Evolutionary conservation across 371 early-diverging fungal genomes (phyloP), one percentile per base, ranked within the genome.

Genomic region (Rhizopus stolonifer): DNA sequence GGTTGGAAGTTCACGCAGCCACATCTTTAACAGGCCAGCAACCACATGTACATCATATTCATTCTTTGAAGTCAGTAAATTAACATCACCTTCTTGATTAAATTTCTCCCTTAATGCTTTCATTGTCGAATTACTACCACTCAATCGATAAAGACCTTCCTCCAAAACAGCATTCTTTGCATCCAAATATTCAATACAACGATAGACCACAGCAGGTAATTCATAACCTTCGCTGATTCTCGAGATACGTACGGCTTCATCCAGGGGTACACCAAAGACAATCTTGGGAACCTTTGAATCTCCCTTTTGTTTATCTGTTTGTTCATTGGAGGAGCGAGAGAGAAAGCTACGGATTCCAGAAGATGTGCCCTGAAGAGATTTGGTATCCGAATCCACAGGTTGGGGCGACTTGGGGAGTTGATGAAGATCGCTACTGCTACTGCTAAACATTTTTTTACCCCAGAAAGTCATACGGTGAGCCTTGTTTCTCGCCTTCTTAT

Each of bases 21-120:
- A 94, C 54, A 90, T 80, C 65, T 94, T 94, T 39, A 94, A 72
- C 33, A 93, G 60, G 2, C 93, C 90, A 8, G 93, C 87, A n/a
- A 93, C 80, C 0, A 84, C 90, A 64, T 94, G 94, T 2, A 88
- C 82, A 61, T 94, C 94, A 29, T 77, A 77, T 19, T 73, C 79
- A 49, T 77, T 69, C 34, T 75, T 83, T 23, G 70, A 46, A 36
- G 69, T 61, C 23, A 85, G 46, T 4, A 89, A 59, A 48, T 86
- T 77, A 13, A 84, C 75, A 67, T 89, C 90, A 2, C 84, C 83
- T 23, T 87, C 84, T 54, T 54, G 60, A 51, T 92, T 81, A 52
- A 92, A 92, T 43, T 74, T 62, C 40, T 77, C 79, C 52, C 79
- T 80, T 11, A 92, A 62, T 22, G 56, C 55, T 29, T 82, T 77